Base-by-base conservation (phyloP, 345 rosid genomes). In the Pugionium cornutum region DNA sequence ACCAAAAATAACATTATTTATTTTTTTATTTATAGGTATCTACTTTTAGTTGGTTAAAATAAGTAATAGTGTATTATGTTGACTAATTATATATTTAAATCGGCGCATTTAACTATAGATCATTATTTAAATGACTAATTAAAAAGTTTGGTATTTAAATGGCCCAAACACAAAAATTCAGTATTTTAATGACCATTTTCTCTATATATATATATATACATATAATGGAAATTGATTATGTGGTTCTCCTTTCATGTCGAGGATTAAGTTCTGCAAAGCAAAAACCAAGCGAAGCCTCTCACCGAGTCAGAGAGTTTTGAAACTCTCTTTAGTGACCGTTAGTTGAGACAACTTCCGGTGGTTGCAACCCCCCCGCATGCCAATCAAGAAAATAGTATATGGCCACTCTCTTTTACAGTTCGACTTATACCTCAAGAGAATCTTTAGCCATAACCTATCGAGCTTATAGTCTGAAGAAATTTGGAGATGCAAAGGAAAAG, bases 301-400 rank as follows among this genome's bases (percentile, higher is more conserved):
- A 4, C 2, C 18, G 5, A 18, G 2, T 8, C 11, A 56, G 59
- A 42, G 37, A 29, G 32, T 50, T 42, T n/a, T 40, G 49, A 50
- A 32, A 37, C 9, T 8, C 2, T 62, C 26, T 27, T 4, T 4
- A 36, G 18, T 30, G 71, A 73, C 72, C 53, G 67, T 66, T 73
- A 44, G 72, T 26, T 66, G 62, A 58, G 65, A 35, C 57, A 45
- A 46, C 67, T 59, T 36, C 47, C 40, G 77, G 71, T 60, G 67
- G 72, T 66, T 65, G 61, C 72, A 73, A 66, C 67, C 62, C 62
- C 72, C 72, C 72, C 72, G 51, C 59, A 35, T 51, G 55, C 43
- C 18, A 43, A 49, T 66, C 36, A 53, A 43, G 42, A 65, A 41
- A 50, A 37, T 4, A 9, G 28, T 56, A 61, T 25, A 65, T 6